phyloP scores from a whole-genome alignment of 2,329 filamentous ascomycete species.

The Westerdykella aurantiaca region DNA sequence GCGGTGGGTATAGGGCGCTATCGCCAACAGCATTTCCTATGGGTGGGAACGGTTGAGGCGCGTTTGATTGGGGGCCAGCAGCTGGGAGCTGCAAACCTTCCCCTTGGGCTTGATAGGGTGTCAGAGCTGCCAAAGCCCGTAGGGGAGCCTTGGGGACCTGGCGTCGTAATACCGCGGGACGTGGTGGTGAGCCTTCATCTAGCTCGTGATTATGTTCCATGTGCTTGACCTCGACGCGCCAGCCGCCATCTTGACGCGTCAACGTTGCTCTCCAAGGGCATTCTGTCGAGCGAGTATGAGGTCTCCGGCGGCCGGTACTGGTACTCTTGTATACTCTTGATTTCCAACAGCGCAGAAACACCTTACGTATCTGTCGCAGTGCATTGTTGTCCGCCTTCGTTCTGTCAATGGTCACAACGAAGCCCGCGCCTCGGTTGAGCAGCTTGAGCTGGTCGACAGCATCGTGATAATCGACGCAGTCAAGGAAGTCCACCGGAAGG shows the following conservation, averaged over 20 bases:
- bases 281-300: not conserved
- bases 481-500: conserved; percentile 1
- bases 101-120: conserved; percentile 1
- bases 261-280: conserved; percentile 1
- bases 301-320: not conserved
- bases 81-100: too few species aligned
- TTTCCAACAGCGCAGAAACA: conserved; percentile 1
- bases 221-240: conserved; percentile 1
- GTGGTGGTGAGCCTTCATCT: conserved; percentile 1
- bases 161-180: not conserved
- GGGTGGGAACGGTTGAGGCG: too few species aligned
- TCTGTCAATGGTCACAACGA: conserved; percentile 1
- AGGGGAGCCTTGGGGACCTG: not conserved
- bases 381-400: conserved; percentile 1
- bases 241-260: conserved; percentile 1
- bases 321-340: not conserved
- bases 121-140: not conserved
- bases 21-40: too few species aligned
- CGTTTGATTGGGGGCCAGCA: too few species aligned
- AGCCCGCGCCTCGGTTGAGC: conserved; percentile 1
- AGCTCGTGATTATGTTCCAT: conserved; percentile 2
- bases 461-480: conserved; percentile 1
- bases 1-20: too few species aligned
- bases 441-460: conserved; percentile 2
- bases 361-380: conserved; percentile 1